Percentiles rank a stretch among this genome's conserved stretches.
These are phyloP conservation scores for Malassezia equina DNA, from an alignment of 1,284 basidiomycete species.

Conservation along the genomic window DNA sequence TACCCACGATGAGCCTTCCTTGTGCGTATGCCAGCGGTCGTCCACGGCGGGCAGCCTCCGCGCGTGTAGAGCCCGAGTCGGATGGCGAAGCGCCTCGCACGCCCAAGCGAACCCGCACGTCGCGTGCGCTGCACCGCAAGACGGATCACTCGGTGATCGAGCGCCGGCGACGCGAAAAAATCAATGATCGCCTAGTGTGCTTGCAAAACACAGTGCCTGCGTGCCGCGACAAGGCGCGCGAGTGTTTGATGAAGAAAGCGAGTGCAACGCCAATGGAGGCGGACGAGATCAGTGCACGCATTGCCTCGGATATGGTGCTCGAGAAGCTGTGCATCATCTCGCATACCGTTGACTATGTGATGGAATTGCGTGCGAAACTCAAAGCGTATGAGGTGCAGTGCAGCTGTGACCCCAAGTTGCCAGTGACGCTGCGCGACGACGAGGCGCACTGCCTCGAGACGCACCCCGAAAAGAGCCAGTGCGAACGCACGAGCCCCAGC, in stretches of 20 bases:
- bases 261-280: conserved; percentile 7
- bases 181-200: conserved; percentile 44
- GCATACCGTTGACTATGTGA: conserved; percentile 30
- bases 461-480: conserved; percentile 1
- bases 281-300: conserved; percentile 21
- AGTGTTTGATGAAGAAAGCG: conserved; percentile 19
- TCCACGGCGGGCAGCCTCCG: not conserved
- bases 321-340: conserved; percentile 45
- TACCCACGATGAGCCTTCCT: not conserved
- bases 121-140: conserved; percentile 37
- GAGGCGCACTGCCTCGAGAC: conserved; percentile 1
- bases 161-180: conserved; percentile 42
- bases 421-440: conserved; percentile 1
- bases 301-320: conserved; percentile 31
- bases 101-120: conserved; percentile 19
- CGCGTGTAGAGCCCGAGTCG: not conserved
- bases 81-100: not conserved
- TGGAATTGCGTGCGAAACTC: conserved; percentile 13
- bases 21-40: conserved; percentile 2
- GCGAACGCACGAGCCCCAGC: not conserved
- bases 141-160: conserved; percentile 46
- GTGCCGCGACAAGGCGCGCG: conserved; percentile 36
- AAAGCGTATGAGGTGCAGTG: conserved; percentile 15
- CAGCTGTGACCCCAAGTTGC: conserved; percentile 8
- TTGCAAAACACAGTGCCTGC: conserved; percentile 40